Conservation (phyloP, 2,329 filamentous ascomycete genomes). For the Pseudogymnoascus sp. region DNA sequence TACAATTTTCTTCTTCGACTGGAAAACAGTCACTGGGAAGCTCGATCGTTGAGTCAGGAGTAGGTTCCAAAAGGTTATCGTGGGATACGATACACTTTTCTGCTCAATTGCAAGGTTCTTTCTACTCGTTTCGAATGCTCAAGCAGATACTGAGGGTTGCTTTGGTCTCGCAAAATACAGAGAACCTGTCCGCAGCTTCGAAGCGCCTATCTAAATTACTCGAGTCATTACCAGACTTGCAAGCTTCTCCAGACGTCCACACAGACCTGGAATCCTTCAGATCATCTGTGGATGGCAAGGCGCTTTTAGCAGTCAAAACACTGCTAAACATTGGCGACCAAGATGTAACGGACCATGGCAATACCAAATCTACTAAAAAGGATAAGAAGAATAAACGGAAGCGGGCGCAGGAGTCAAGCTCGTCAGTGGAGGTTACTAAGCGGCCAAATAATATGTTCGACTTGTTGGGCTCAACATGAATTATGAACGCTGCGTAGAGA, state of each 20-base stretch:
- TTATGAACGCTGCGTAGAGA: neutral
- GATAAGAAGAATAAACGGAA: constrained; percentile 7
- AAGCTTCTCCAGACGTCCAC: neutral
- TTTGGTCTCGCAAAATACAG: neutral
- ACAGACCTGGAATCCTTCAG: neutral
- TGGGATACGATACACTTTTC: constrained; percentile 28
- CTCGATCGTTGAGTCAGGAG: neutral
- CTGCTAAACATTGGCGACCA: neutral
- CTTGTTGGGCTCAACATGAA: neutral
- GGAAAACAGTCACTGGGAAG: constrained; percentile 17
- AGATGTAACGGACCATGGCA: neutral
- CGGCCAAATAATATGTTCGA: constrained; percentile 5
- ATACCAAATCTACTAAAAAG: neutral
- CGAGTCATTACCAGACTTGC: neutral
- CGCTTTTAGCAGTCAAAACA: neutral
- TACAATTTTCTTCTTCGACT: constrained; percentile 20
- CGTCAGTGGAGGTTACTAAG: neutral
- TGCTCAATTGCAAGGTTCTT: constrained; percentile 25
- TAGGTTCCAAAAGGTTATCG: constrained; percentile 13
- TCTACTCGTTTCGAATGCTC: constrained; percentile 27
- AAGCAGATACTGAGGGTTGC: constrained; percentile 22
- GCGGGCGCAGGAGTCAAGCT: neutral
- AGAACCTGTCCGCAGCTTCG: neutral
- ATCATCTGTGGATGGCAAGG: neutral
- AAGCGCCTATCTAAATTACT: neutral